Evolutionary conservation across 176 grass and related monocot species (phyloP), one percentile per base, ranked within the genome.

Genomic region (Metroxylon sagu): DNA sequence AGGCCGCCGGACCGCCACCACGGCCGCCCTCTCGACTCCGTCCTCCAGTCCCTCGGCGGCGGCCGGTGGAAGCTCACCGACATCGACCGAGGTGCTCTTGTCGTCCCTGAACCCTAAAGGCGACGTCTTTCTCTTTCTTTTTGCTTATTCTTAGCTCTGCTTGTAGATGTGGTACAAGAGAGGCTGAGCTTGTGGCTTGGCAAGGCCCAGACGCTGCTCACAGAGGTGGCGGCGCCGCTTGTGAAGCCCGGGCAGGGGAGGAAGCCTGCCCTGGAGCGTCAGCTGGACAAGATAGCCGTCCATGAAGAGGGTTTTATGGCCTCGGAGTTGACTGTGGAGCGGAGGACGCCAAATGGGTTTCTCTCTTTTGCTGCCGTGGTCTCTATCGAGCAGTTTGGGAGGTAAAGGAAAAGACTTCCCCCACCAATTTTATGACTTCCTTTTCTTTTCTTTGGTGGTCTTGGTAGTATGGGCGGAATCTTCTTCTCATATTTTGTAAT

Each of bases 331-430:
- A 97, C 87, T 49, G 72, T 97, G 19, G 81, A 97, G 2, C 64
- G 62, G 6, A 75, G 27, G 81, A 79, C 89, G 16, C 27, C 76
- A 10, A 53, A 62, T 50, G 87, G 78, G 3, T 74, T 55, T 74
- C 84, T 97, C 56, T 91, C 93, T 57, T 51, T 83, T 50, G 87
- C 83, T 18, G 81, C 93, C 25, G 66, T 84, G 18, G 79, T 97
- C 57, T 54, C 84, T 75, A 73, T 97, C 54, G 93, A 97, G 73
- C 93, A 91, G 76, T 97, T 97, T 14, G 81, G 72, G 28, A 97
- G 84, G 93, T 97, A 59, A 55, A 53, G 29, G 29, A 64, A 52
- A 54, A 49, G 59, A n/a, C 28, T 18, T 49, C 53, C 60, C 60
- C 35, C 35, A 43, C 35, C 35, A 43, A 43, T 43, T 43, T 43